Conservation (phyloP, 495 filamentous ascomycete genomes). For the Hypomontagnella monticulosa region DNA sequence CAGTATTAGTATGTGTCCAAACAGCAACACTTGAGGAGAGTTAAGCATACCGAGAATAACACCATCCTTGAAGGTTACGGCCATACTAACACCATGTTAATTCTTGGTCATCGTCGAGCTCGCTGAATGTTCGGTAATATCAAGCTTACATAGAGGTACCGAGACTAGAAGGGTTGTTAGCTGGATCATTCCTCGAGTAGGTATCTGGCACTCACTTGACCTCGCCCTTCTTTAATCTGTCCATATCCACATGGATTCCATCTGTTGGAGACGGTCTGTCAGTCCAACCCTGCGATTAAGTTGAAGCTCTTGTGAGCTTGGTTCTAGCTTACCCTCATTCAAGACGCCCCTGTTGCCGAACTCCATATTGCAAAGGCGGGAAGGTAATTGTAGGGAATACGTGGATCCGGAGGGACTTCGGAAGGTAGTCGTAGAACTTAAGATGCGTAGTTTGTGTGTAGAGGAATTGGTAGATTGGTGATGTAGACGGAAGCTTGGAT, state of each 20-base stretch:
- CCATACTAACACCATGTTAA: constrained; percentile 67
- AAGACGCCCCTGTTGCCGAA: constrained; percentile 74
- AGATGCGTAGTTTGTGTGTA: neutral
- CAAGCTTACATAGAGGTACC: constrained; percentile 94
- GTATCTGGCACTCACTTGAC: constrained; percentile 71
- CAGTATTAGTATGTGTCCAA: constrained; percentile 27
- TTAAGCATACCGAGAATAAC: constrained; percentile 81
- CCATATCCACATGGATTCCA: constrained; percentile 99
- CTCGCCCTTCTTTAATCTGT: constrained; percentile 89
- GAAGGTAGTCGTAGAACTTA: neutral
- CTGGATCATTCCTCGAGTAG: neutral
- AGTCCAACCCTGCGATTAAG: constrained; percentile 16
- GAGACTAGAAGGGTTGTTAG: constrained; percentile 70
- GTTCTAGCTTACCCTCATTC: constrained; percentile 68
- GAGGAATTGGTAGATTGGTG: neutral
- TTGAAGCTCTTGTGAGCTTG: constrained; percentile 26
- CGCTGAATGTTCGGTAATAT: constrained; percentile 18
- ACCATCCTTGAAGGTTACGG: constrained; percentile 96
- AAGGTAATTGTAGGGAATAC: neutral
- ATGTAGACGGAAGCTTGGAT: constrained; percentile 19
- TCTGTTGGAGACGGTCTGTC: constrained; percentile 61
- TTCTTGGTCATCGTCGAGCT: constrained; percentile 29
- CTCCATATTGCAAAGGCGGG: constrained; percentile 56
- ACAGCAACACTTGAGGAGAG: neutral
- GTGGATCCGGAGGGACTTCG: neutral